Evolutionary conservation across 495 filamentous ascomycete species (phyloP), one percentile per base, ranked within the genome.

Genomic region (Penicillium lividum): DNA sequence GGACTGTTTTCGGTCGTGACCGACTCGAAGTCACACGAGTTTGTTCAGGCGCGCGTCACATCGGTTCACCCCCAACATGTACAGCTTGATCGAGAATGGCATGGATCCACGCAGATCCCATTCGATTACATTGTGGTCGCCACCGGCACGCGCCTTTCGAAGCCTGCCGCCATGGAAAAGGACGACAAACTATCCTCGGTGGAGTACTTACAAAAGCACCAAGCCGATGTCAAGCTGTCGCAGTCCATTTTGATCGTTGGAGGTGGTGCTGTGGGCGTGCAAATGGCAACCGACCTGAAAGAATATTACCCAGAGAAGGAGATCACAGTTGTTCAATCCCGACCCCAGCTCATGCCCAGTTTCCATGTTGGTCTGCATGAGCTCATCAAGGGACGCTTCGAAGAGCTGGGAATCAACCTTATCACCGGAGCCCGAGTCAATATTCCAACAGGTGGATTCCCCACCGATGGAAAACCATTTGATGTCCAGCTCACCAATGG

Each of bases 231-330:
- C 2, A 70, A 76, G 51, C 42, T 56, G 5, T 63, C 80, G 3
- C 63, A 73, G 27, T 77, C 75, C 0, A 76, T 87, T 51, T 70
- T 82, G 5, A 76, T 88, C 18, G 77, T 86, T 1, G 85, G 85
- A 3, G 85, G 82, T 1, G 85, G 85, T 2, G 82, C 85, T 5
- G 83, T 85, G 0, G 85, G 85, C 1, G 77, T 87, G 0, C 80
- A 88, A 68, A 69, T 86, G 64, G 83, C 84, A 0, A 77, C 79
- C 5, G 85, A 88, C 61, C 70, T 85, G 44, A 86, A 86, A 69
- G 77, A 76, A 18, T 70, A 72, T 18, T 85, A 82, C 56, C 82
- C 80, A 0, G 80, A 83, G 0, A 87, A 87, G 69, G 68, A 77
- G 4, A 79, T 87, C 25, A 75, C 74, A 0, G 69, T 88, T 22